Evolutionary conservation across 2,329 filamentous ascomycete species (phyloP).

Genomic region (Cytospora leucostoma): DNA sequence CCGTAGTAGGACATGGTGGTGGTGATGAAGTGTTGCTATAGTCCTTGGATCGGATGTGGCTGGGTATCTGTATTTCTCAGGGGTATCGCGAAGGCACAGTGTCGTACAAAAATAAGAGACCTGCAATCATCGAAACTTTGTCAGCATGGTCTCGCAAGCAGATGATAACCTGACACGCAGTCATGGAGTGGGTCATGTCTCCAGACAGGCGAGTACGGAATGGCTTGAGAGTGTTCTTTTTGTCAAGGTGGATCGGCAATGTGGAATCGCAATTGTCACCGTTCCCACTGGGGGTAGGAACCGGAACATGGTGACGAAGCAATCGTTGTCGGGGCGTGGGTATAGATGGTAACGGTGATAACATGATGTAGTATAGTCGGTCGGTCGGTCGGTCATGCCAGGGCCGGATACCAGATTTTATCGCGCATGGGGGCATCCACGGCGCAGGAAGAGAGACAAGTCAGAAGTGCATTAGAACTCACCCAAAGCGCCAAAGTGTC

Average conservation of each 20-base stretch:
- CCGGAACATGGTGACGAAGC: background rate
- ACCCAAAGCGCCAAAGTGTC: background rate
- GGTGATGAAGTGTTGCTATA: slow-evolving; percentile 23
- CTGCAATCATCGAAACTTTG: slow-evolving; percentile 18
- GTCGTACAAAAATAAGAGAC: slow-evolving; percentile 16
- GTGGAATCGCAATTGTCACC: background rate
- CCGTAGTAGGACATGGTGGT: slow-evolving; percentile 36
- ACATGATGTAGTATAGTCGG: too few species aligned
- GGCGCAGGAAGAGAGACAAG: background rate
- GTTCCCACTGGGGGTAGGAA: background rate
- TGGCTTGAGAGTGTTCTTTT: background rate
- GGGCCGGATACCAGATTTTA: slow-evolving; percentile 9
- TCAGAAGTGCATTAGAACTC: background rate
- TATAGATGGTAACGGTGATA: background rate
- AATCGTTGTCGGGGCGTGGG: background rate
- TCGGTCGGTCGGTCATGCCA: background rate
- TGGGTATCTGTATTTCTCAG: slow-evolving; percentile 9
- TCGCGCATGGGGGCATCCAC: slow-evolving; percentile 12
- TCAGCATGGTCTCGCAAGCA: slow-evolving; percentile 19
- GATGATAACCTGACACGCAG: background rate
- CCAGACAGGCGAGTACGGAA: background rate
- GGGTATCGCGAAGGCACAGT: slow-evolving; percentile 12
- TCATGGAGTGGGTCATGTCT: background rate
- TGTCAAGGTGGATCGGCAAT: background rate
- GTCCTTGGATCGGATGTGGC: background rate